phyloP scores from a whole-genome alignment of 176 grass and related monocot species.

The Zizania latifolia region DNA sequence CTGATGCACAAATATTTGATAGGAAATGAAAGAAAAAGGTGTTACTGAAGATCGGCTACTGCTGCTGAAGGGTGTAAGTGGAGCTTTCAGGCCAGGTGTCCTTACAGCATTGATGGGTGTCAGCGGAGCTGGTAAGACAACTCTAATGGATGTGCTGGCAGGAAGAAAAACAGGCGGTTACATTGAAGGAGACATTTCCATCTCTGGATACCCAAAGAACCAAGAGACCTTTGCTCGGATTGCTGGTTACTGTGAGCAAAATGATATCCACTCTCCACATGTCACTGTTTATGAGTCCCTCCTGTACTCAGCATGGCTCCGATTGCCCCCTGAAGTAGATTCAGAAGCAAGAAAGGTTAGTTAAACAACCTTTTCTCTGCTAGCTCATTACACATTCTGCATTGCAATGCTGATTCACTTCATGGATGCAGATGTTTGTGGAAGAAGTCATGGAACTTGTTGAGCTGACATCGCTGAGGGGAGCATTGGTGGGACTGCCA shows the following conservation, averaged over 20 bases:
- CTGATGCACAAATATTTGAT: not conserved
- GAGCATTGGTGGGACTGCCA: slow-evolving; percentile 79
- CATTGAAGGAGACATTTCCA: slow-evolving; percentile 78
- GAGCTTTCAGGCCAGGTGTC: slow-evolving; percentile 91
- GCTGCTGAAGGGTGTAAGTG: slow-evolving; percentile 78
- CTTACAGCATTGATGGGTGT: slow-evolving; percentile 93
- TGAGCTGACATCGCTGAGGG: slow-evolving; percentile 62
- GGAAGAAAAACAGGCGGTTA: slow-evolving; percentile 88
- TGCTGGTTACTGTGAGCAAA: slow-evolving; percentile 92
- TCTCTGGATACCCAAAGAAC: slow-evolving; percentile 93
- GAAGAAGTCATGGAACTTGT: slow-evolving; percentile 90
- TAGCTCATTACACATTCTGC: not conserved
- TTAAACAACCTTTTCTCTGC: not conserved
- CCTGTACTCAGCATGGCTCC: slow-evolving; percentile 89
- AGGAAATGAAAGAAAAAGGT: slow-evolving; percentile 92
- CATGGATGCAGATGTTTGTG: slow-evolving; percentile 67
- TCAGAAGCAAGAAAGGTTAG: slow-evolving; percentile 71
- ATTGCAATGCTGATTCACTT: slow-evolving; percentile 1
- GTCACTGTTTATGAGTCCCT: slow-evolving; percentile 94
- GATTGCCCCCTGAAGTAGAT: slow-evolving; percentile 67
- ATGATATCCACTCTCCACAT: slow-evolving; percentile 93
- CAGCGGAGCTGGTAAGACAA: slow-evolving; percentile 90
- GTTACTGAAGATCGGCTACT: slow-evolving; percentile 56
- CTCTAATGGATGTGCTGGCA: slow-evolving; percentile 89
- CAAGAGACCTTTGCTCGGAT: slow-evolving; percentile 93